Percentiles rank a stretch among this genome's conserved stretches.
These are phyloP conservation scores for Globisporangium camurandrum DNA, from an alignment of 352 stramenopile genomes.

Conservation along the genomic window DNA sequence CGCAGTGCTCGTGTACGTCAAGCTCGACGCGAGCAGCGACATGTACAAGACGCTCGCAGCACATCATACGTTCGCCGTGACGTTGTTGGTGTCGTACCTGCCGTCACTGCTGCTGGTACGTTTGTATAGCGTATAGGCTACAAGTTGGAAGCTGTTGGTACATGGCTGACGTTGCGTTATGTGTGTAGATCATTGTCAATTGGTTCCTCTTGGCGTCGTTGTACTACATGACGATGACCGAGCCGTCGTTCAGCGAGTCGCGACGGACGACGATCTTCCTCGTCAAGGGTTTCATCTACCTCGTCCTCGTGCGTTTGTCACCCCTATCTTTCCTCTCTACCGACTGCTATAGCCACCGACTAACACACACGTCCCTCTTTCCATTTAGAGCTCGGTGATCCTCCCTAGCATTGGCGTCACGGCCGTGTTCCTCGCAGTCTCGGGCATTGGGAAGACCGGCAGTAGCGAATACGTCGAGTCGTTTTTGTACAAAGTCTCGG, in stretches of 20 bases:
- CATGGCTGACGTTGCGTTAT: too few species aligned
- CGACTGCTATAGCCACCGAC: neutral
- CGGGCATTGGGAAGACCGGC: conserved; percentile 38
- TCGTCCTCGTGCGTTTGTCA: conserved; percentile 64
- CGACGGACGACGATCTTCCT: conserved; percentile 61
- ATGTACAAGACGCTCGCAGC: conserved; percentile 44
- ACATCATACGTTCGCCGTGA: conserved; percentile 40
- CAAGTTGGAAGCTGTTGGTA: neutral
- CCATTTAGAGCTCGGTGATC: conserved; percentile 59
- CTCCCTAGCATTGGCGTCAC: conserved; percentile 74
- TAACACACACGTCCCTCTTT: neutral
- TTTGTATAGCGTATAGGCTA: too few species aligned
- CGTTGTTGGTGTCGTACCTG: conserved; percentile 61
- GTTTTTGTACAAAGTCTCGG: conserved; percentile 77
- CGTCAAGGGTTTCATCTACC: conserved; percentile 68
- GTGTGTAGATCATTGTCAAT: conserved; percentile 59
- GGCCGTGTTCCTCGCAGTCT: conserved; percentile 65
- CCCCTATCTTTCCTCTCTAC: neutral
- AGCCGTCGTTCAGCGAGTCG: conserved; percentile 61
- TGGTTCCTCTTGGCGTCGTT: conserved; percentile 66
- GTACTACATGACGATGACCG: conserved; percentile 58
- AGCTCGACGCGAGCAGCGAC: conserved; percentile 56
- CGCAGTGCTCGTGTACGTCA: conserved; percentile 77
- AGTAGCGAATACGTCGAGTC: conserved; percentile 61
- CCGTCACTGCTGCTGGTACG: conserved; percentile 64